Percentiles rank a stretch among this genome's conserved stretches.
Evolutionary conservation across 78 protist genomes (phyloP).

Genomic region (Chrysochromulina parva): DNA sequence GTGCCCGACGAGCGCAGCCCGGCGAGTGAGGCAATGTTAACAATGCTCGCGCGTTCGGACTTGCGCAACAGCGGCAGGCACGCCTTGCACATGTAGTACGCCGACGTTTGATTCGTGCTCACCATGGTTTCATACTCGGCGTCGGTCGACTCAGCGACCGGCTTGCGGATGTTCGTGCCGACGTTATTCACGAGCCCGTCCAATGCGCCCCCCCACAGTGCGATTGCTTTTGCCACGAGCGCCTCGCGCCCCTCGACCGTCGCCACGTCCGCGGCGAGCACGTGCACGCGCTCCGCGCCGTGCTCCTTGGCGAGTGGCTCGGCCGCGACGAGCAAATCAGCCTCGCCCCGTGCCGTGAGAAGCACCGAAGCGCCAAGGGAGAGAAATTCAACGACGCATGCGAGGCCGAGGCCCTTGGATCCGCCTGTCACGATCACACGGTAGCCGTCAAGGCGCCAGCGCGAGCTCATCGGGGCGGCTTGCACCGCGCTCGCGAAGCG

Average conservation of each 20-base stretch:
- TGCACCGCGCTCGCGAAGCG: no score
- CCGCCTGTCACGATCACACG: no score
- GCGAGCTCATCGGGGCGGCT: no score
- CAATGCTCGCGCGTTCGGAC: background rate
- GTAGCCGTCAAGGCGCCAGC: no score
- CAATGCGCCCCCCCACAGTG: background rate
- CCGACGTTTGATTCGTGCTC: background rate
- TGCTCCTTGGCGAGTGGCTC: no score
- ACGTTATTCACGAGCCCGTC: conserved; percentile 50
- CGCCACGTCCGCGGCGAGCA: background rate
- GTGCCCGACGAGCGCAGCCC: conserved; percentile 16
- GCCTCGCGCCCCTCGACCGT: background rate
- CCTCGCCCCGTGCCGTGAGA: background rate
- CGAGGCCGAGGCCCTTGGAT: background rate
- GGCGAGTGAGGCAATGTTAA: conserved; percentile 30
- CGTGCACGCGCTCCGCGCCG: no score
- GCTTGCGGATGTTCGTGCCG: conserved; percentile 50
- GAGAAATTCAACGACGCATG: background rate
- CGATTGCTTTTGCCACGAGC: background rate
- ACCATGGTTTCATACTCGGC: background rate
- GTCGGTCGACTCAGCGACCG: background rate
- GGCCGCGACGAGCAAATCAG: background rate
- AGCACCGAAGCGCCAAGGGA: background rate
- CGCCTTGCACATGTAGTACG: background rate
- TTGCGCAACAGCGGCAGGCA: background rate